Evolutionary conservation across 257 asterid species (phyloP), one percentile per base, ranked within the genome.

Genomic region (Primulina tabacum): DNA sequence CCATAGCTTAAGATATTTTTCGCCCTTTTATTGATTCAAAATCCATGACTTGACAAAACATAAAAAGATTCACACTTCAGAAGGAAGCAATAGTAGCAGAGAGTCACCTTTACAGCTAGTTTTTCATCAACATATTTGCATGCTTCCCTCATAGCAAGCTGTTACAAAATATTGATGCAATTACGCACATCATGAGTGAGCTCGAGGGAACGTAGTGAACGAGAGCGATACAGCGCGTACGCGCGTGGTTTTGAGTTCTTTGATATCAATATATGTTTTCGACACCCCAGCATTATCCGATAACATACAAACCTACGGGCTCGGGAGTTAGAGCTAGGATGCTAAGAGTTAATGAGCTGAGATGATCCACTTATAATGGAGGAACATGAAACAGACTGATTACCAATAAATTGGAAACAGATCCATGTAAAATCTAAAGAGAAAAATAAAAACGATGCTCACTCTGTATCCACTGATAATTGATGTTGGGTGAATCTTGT

Each of bases 61-160:
- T 32, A 32, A 53, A 67, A 70, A 14, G 11, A 28, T 9, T 34
- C 29, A 14, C 29, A 14, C 11, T 81, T 34, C 66, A 34, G 21
- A 56, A 34, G 59, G 28, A 43, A 70, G 35, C 11, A 69, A 78
- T 43, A 67, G 50, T 37, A 71, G 28, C 33, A 60, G 50, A 40
- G 21, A 52, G 47, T 65, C 82, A 94, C 99, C 97, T 91, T 91
- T 64, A 88, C 79, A 61, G 95, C 95, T 80, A 91, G 71, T 74
- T 89, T 94, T 34, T 94, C 97, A 74, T 91, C 95, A n/a, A 91
- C 93, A 71, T 94, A 94, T 61, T 94, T 91, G 88, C 96, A 91
- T 60, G 97, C 99, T 83, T 94, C 99, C 84, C 96, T 89, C 99
- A 91, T 91, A 53, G 96, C 96, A 74, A 94, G 97, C 97, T 94